Base-by-base conservation (phyloP, 345 rosid species). In the Rhizophora mangle region DNA sequence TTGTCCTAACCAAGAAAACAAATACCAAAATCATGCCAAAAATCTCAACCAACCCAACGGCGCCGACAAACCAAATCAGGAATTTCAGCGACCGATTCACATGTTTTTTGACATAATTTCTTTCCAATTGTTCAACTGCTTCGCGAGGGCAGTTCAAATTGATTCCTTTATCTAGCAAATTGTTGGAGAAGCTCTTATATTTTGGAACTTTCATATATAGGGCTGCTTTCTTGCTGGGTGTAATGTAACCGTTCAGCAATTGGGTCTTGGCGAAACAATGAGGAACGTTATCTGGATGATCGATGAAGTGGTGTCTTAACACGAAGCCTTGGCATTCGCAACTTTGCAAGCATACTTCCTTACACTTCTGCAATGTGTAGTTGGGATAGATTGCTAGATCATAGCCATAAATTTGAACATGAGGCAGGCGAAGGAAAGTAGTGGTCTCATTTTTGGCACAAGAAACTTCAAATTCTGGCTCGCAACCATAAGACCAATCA, bases 401-500 rank as follows among this genome's bases (percentile, higher is more conserved):
- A 26, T 52, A n/a, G 24, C 74, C 74, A 53, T 22, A 60, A 36
- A 54, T 8, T 34, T 70, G 67, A 27, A 37, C 52, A 24, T 62
- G 62, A 5, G 16, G 8, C 37, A 70, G 47, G 9, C 8, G 36
- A 24, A 62, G 10, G 53, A 62, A 70, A 43, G 29, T 13, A 20
- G 29, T 55, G 26, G 22, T 11, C 9, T 8, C 27, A 8, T 55
- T 26, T 13, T 55, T 55, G 47, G 13, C 57, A 56, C 81, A 76
- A 0, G 75, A 47, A 9, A 72, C 22, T 8, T 68, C 10, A 60
- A 80, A 81, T 31, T 73, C 58, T 6, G 68, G 73, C 61, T 59
- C 74, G 47, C 83, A 84, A 4, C 83, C 83, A 1, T 8, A 31
- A 21, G 82, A 54, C 86, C 84, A 83, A 34, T 78, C 77, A 3